Base-by-base conservation (phyloP, 2,329 filamentous ascomycete species). In the Xylaria sp. region DNA sequence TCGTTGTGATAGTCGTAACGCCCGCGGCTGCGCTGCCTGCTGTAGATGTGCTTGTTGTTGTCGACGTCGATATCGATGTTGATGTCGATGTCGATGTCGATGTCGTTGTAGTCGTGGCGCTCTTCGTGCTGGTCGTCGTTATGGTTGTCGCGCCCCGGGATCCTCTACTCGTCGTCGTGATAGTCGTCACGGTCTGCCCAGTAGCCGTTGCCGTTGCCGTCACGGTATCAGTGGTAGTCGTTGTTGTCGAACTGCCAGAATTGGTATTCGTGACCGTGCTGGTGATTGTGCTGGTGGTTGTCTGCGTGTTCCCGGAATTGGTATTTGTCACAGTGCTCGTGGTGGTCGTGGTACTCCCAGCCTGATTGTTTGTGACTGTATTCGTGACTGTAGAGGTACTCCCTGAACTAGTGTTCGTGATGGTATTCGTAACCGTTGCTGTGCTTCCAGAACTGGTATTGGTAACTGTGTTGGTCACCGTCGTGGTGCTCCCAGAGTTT, bases 101-200 rank as follows among this genome's bases (percentile, higher is more conserved):
- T 45, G 27, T 8, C 14, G 42, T 58, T 17, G 39, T 34, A 17
- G 21, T 58, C 14, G 39, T 34, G 19, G 21, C 47, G 27, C 8
- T 62, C 42, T 30, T 45, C 4, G 59, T 34, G 47, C 54, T 59
- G n/a, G 66, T 68, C 17, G 50, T 65, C 9, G 66, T 65, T 48
- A 62, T 62, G 45, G 62, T 65, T 7, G 34, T 51, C 6, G 36
- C 12, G 24, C 56, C 53, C 3, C 6, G 1, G 1, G 55, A 21
- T 34, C 65, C 55, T 12, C 12, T 39, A 27, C 55, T 68, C 4
- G 65, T 65, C 14, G 45, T 58, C 7, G 66, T 63, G 17, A 60
- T 63, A 0, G 67, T 66, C 17, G 58, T 56, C 19, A 69, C 67
- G n/a, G 17, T 55, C n/a, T 24, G 51, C 30, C n/a, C 50, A 11